Base-by-base conservation (phyloP, 805 yeast species). In the Yarrowia porcina region DNA sequence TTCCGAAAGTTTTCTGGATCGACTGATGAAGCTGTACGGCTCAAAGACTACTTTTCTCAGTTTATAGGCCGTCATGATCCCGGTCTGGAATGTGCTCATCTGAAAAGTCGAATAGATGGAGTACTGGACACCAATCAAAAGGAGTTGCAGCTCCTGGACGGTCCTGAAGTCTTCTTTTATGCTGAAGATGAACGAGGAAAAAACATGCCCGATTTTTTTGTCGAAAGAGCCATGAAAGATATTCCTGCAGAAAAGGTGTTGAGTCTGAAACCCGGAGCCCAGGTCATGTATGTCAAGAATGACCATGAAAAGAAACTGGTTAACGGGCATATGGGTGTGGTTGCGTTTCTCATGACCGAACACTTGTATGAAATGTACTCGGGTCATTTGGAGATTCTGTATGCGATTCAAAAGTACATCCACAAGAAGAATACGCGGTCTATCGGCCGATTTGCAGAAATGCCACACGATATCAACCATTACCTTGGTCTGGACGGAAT, bases 271-370 rank as follows among this genome's bases (percentile, higher is more conserved):
- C 49, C 49, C 1, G 61, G 61, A 7, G 61, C 61, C 21, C 61
- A 56, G 39, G 20, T 56, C 20, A 56, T 56, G 49, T 39, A 15
- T 20, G 36, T 56, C 13, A 4, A 30, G 23, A 56, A 56, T 9
- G 38, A 56, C 49, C 39, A 56, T 17, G 39, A 30, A 3, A 15
- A 32, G 28, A 30, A 30, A 4, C 36, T 56, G 7, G 49, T 56
- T 5, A 56, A 56, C 21, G 61, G 61, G 3, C 47, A 39, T 20
- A 56, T 56, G 47, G 61, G 61, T n/a, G n/a, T 12, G 39, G 49
- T 56, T 8, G 49, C 49, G 4, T 56, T 39, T 21, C 23, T 56
- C 13, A 56, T 56, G 61, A 39, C 49, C 21, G 8, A 5, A 1
- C 25, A 52, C 7, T 1, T 36, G 12, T 27, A 52, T 21, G 1